Evolutionary conservation across 495 filamentous ascomycete species (phyloP).

Genomic region (Penicillium ochrochloron): DNA sequence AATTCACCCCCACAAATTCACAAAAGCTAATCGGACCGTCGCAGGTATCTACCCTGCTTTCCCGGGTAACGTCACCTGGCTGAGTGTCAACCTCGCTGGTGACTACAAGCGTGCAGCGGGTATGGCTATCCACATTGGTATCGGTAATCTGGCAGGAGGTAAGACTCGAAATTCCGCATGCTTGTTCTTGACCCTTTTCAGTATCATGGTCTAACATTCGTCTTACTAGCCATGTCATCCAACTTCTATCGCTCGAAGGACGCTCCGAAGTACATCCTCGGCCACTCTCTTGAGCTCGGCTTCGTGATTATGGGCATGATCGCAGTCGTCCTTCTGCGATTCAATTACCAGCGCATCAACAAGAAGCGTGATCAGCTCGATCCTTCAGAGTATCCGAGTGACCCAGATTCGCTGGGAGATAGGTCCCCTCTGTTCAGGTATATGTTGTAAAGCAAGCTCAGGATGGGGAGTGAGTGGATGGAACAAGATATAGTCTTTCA

Average conservation of each 20-base stretch:
- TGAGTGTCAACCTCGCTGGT: constrained; percentile 72
- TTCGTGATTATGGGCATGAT: constrained; percentile 67
- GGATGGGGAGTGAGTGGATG: background rate
- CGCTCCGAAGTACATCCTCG: constrained; percentile 66
- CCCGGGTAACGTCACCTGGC: constrained; percentile 73
- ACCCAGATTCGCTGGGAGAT: constrained; percentile 66
- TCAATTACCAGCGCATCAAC: constrained; percentile 66
- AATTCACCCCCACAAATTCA: constrained; percentile 37
- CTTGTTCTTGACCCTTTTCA: background rate
- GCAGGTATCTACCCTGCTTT: constrained; percentile 48
- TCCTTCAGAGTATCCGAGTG: constrained; percentile 49
- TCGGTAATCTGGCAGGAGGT: constrained; percentile 72
- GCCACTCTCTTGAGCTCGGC: constrained; percentile 69
- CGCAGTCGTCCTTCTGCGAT: constrained; percentile 57
- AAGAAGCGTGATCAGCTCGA: constrained; percentile 57
- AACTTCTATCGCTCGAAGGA: constrained; percentile 77
- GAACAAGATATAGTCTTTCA: background rate
- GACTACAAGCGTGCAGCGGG: constrained; percentile 72
- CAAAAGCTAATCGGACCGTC: background rate
- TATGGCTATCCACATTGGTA: constrained; percentile 76
- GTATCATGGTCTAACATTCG: constrained; percentile 12
- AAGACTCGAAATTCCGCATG: background rate
- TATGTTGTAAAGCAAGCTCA: constrained; percentile 37
- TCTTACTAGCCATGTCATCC: constrained; percentile 62
- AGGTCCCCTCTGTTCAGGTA: constrained; percentile 69